phyloP scores from a whole-genome alignment of 495 filamentous ascomycete species.

The Penicillium flavigenum region DNA sequence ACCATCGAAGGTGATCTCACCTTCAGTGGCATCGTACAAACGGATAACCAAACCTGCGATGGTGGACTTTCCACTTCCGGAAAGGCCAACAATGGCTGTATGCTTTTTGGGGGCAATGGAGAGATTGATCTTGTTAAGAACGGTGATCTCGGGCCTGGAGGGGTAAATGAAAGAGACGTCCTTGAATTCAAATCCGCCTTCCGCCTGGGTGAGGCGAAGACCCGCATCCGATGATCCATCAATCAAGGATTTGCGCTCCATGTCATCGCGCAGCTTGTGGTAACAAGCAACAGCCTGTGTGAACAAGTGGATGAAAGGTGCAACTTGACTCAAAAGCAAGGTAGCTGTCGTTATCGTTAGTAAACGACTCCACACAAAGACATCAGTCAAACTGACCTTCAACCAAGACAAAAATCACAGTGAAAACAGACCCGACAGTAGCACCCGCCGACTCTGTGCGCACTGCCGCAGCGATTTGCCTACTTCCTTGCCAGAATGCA shows the following conservation, averaged over 20 bases:
- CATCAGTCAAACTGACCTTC: constrained; percentile 50
- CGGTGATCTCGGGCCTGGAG: constrained; percentile 56
- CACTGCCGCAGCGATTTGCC: constrained; percentile 50
- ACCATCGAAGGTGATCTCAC: constrained; percentile 53
- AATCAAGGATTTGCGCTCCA: constrained; percentile 52
- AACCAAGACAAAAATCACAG: constrained; percentile 64
- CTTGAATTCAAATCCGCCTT: constrained; percentile 49
- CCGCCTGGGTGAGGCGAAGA: constrained; percentile 34
- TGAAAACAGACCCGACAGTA: constrained; percentile 60
- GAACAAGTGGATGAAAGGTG: constrained; percentile 62
- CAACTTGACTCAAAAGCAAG: constrained; percentile 60
- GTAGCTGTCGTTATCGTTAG: constrained; percentile 47
- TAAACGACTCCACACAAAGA: neutral
- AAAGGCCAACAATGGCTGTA: constrained; percentile 67
- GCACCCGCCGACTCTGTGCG: constrained; percentile 28
- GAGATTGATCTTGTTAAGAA: constrained; percentile 51
- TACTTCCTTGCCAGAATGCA: constrained; percentile 65
- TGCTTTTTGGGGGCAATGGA: constrained; percentile 55
- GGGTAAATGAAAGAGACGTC: constrained; percentile 64
- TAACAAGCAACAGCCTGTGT: constrained; percentile 55
- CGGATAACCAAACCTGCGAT: constrained; percentile 56
- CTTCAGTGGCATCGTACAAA: constrained; percentile 47
- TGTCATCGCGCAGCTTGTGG: constrained; percentile 49
- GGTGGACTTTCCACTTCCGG: constrained; percentile 73
- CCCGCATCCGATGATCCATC: constrained; percentile 43